phyloP scores from a whole-genome alignment of 352 stramenopile species.

The Globisporangium yorkense region DNA sequence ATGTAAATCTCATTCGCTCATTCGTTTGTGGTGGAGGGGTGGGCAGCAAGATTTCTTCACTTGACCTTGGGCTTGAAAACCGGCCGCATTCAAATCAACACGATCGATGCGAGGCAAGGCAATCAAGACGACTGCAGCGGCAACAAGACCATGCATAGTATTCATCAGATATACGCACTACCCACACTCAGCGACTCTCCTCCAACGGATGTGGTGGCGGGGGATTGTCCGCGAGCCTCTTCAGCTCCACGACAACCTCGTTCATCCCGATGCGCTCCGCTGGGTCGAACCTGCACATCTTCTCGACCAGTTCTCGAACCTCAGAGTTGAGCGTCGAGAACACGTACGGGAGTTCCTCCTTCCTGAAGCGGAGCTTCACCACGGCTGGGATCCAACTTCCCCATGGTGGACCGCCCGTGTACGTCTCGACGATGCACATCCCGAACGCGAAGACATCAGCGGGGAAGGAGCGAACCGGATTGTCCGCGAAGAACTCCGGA shows the following conservation, averaged over 20 bases:
- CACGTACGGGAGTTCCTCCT: neutral
- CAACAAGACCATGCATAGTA: too few species aligned
- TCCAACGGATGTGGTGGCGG: neutral
- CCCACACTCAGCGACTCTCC: too few species aligned
- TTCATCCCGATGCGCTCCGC: neutral
- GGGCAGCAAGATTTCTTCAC: too few species aligned
- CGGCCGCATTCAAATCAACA: too few species aligned
- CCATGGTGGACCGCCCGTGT: neutral
- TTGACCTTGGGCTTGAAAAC: too few species aligned
- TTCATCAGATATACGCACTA: too few species aligned
- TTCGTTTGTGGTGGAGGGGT: too few species aligned
- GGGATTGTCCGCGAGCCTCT: neutral
- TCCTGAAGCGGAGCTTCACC: neutral
- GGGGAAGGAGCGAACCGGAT: neutral
- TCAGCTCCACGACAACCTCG: neutral
- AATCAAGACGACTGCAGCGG: too few species aligned
- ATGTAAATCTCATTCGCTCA: too few species aligned
- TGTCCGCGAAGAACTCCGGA: neutral
- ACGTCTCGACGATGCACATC: slow-evolving; percentile 1
- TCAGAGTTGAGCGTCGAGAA: neutral
- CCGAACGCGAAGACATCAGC: slow-evolving; percentile 3
- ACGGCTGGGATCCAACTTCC: neutral
- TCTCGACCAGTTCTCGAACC: neutral
- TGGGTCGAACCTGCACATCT: neutral
- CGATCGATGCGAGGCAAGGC: too few species aligned